Percentiles rank a stretch among this genome's conserved stretches.
phyloP scores from a whole-genome alignment of 495 filamentous ascomycete genomes.

The Aspergillus bridgeri region DNA sequence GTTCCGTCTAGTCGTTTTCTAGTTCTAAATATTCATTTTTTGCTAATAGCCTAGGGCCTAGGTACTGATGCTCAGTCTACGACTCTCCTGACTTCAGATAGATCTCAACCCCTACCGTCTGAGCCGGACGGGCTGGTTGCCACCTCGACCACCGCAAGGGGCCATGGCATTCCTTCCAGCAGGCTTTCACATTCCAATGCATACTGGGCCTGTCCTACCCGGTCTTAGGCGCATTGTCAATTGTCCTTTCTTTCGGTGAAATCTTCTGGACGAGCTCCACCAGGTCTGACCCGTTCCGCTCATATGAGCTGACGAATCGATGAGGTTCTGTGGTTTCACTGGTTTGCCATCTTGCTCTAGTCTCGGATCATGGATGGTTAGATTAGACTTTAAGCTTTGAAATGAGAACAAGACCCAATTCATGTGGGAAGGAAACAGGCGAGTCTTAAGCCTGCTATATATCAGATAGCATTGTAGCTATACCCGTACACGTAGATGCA shows the following conservation, averaged over 20 bases:
- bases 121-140: not conserved
- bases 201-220: not conserved
- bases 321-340: not conserved
- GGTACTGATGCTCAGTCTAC: not conserved
- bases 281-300: not conserved
- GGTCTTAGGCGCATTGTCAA: slow-evolving; percentile 2
- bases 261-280: slow-evolving; percentile 7
- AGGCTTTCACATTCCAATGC: not conserved
- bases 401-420: not conserved
- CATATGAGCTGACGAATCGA: not conserved
- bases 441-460: no score
- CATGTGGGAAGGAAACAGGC: no score
- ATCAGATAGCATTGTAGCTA: not conserved
- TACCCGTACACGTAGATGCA: not conserved
- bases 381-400: not conserved
- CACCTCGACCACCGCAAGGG: not conserved
- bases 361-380: not conserved
- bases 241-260: slow-evolving; percentile 4
- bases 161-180: not conserved
- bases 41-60: not conserved
- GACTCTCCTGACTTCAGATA: not conserved
- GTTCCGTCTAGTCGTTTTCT: not conserved
- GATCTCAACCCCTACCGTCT: not conserved
- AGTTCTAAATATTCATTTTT: not conserved
- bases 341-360: not conserved